phyloP scores from a whole-genome alignment of 1,284 basidiomycete species.

The Leccinum pachyderme region DNA sequence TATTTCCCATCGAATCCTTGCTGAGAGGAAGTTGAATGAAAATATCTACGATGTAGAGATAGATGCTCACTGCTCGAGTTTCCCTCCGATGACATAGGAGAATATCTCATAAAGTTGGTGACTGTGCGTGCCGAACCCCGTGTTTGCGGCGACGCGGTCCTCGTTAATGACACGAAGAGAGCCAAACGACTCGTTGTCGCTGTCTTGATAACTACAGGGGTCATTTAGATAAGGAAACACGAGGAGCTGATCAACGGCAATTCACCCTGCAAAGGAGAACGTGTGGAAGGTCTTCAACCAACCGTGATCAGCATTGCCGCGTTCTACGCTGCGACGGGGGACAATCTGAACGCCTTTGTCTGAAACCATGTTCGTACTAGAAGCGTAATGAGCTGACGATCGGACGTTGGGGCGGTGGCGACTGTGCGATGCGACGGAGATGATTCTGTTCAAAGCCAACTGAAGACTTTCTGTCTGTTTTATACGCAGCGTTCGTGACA shows the following conservation, averaged over 20 bases:
- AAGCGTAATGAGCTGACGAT: background rate
- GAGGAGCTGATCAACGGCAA: background rate
- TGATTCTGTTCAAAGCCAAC: slow-evolving; percentile 1
- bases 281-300: slow-evolving; percentile 94
- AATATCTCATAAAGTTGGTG: slow-evolving; percentile 93
- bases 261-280: slow-evolving; percentile 74
- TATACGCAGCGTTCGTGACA: slow-evolving; percentile 15
- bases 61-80: slow-evolving; percentile 68
- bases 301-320: slow-evolving; percentile 80
- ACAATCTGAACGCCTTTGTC: slow-evolving; percentile 41
- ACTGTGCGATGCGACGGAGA: slow-evolving; percentile 1
- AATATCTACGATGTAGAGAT: background rate
- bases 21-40: slow-evolving; percentile 34
- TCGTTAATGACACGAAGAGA: slow-evolving; percentile 83
- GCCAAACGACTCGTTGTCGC: slow-evolving; percentile 55
- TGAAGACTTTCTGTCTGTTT: slow-evolving; percentile 2
- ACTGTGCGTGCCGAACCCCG: slow-evolving; percentile 84
- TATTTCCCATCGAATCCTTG: slow-evolving; percentile 87
- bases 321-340: slow-evolving; percentile 60
- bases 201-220: slow-evolving; percentile 58
- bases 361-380: slow-evolving; percentile 13
- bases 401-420: background rate
- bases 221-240: background rate
- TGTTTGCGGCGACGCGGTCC: slow-evolving; percentile 75
- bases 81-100: slow-evolving; percentile 78